Evolutionary conservation across 805 yeast species (phyloP).

Genomic region (Candida rishiriensis): DNA sequence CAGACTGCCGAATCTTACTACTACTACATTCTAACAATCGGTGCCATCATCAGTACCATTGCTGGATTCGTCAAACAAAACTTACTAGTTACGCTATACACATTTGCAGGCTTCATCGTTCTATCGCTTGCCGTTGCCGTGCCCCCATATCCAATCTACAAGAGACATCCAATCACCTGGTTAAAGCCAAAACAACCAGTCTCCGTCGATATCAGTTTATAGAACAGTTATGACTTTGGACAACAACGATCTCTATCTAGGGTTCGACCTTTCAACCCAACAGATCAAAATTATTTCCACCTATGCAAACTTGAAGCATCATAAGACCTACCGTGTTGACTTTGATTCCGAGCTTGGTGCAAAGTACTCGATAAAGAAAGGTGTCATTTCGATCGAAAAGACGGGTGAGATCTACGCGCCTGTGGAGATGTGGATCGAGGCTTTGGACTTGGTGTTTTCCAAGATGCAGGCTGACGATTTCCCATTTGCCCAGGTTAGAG

Average conservation of each 20-base stretch:
- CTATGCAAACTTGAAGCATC: constrained; percentile 46
- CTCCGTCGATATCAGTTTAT: constrained; percentile 14
- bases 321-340: constrained; percentile 58
- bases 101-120: constrained; percentile 34
- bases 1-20: constrained; percentile 34
- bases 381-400: constrained; percentile 55
- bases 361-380: constrained; percentile 62
- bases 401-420: constrained; percentile 70
- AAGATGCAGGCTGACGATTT: constrained; percentile 47
- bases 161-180: constrained; percentile 46
- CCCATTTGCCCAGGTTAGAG: constrained; percentile 56
- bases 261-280: constrained; percentile 87
- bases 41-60: constrained; percentile 37
- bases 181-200: constrained; percentile 21
- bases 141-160: constrained; percentile 60
- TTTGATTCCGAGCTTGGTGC: constrained; percentile 59
- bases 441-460: constrained; percentile 60
- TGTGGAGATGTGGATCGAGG: constrained; percentile 86
- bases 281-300: constrained; percentile 76
- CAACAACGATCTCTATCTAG: constrained; percentile 41
- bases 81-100: constrained; percentile 33
- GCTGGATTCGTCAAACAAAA: constrained; percentile 48
- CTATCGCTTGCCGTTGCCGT: constrained; percentile 36
- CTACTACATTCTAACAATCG: constrained; percentile 23
- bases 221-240: constrained; percentile 12